Conservation (phyloP, 1,139 yeast species). For the Suhomyces panamericanus region DNA sequence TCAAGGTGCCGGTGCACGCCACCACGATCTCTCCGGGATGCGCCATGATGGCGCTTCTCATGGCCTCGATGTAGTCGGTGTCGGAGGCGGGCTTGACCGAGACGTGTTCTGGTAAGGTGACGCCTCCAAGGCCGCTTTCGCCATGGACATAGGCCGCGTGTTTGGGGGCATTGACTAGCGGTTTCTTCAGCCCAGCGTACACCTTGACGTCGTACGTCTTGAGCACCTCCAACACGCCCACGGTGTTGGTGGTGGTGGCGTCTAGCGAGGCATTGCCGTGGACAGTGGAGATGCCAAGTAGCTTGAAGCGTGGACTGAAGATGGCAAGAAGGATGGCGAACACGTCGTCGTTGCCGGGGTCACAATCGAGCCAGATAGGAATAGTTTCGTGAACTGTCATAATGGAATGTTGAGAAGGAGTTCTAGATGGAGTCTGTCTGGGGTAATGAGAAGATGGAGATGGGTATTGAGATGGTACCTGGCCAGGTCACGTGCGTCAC, state of each 20-base stretch:
- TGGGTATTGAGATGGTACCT: not conserved
- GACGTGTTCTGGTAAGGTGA: constrained; percentile 55
- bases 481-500: not conserved
- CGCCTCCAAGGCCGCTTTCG: constrained; percentile 71
- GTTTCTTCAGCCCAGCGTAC: constrained; percentile 62
- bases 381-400: constrained; percentile 29
- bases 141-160: constrained; percentile 75
- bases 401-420: not conserved
- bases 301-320: constrained; percentile 56
- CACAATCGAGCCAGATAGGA: constrained; percentile 90
- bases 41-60: constrained; percentile 48
- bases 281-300: constrained; percentile 78
- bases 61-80: constrained; percentile 54
- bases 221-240: constrained; percentile 63
- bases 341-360: constrained; percentile 91
- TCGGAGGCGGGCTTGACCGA: constrained; percentile 24
- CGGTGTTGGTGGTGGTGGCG: constrained; percentile 69
- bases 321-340: constrained; percentile 69
- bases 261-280: constrained; percentile 75
- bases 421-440: not conserved
- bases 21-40: constrained; percentile 52
- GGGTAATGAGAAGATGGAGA: not conserved
- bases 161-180: constrained; percentile 51
- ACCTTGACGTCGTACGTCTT: constrained; percentile 53
- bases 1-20: constrained; percentile 71